These are phyloP conservation scores for Schwanniomyces vanrijiae DNA, from an alignment of 805 yeast species.

Conservation along the genomic window DNA sequence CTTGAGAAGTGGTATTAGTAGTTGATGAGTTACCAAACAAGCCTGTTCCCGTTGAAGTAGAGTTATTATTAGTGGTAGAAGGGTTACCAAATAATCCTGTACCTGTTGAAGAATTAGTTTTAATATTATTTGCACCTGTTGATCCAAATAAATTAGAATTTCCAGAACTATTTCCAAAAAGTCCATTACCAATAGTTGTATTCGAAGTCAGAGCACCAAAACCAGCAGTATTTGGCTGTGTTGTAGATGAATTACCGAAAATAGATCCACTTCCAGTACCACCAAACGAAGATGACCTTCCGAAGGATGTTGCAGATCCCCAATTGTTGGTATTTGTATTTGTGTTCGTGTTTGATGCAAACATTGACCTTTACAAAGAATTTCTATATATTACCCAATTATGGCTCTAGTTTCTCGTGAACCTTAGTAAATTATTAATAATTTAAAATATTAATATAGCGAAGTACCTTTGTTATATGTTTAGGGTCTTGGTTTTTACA, in stretches of 20 bases:
- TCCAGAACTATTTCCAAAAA: conserved; percentile 16
- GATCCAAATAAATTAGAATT: conserved; percentile 20
- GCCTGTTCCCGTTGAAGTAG: neutral
- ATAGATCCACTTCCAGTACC: conserved; percentile 12
- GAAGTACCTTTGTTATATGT: neutral
- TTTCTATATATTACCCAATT: neutral
- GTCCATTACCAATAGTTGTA: conserved; percentile 24
- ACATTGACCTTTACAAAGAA: conserved; percentile 4
- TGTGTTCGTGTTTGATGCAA: conserved; percentile 12
- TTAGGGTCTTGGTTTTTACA: neutral
- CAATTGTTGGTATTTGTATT: conserved; percentile 12
- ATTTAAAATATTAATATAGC: neutral
- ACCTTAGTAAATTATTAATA: neutral
- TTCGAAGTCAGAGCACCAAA: conserved; percentile 7
- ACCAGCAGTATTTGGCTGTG: conserved; percentile 18
- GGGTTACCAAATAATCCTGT: conserved; percentile 24
- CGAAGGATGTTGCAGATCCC: conserved; percentile 23
- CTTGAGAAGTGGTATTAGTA: neutral
- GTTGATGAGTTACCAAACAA: conserved; percentile 11
- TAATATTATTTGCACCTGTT: conserved; percentile 3
- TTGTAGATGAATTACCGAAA: conserved; percentile 11
- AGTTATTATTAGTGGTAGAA: neutral
- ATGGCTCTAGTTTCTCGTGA: neutral
- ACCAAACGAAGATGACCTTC: conserved; percentile 18
- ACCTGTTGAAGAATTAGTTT: neutral